These are phyloP conservation scores for Aureobasidium sp. DNA, from an alignment of 2,329 filamentous ascomycete species.

Conservation along the genomic window DNA sequence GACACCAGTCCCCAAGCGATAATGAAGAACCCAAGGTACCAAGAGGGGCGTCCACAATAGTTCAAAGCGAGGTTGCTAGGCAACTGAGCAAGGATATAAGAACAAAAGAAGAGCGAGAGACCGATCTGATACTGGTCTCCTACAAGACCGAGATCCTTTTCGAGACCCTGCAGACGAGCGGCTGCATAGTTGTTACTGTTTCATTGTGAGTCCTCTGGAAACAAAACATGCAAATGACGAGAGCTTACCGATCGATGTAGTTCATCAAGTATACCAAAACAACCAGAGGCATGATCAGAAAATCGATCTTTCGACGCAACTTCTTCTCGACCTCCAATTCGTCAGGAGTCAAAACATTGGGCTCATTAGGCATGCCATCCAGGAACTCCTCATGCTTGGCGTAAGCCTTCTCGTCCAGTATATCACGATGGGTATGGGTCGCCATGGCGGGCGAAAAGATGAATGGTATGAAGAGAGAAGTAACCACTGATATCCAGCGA, in stretches of 20 bases:
- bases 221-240: background rate
- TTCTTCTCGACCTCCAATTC: slow-evolving; percentile 39
- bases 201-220: background rate
- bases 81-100: slow-evolving; percentile 27
- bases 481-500: background rate
- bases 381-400: background rate
- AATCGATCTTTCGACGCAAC: slow-evolving; percentile 62
- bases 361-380: background rate
- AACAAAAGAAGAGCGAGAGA: slow-evolving; percentile 12
- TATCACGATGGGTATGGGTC: background rate
- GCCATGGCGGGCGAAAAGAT: background rate
- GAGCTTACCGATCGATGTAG: slow-evolving; percentile 44
- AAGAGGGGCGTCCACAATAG: slow-evolving; percentile 35
- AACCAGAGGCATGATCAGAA: slow-evolving; percentile 58
- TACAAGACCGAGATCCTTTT: slow-evolving; percentile 48
- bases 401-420: slow-evolving; percentile 4
- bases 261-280: slow-evolving; percentile 69
- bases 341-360: slow-evolving; percentile 19
- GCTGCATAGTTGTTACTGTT: slow-evolving; percentile 52
- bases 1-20: slow-evolving; percentile 39
- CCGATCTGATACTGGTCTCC: slow-evolving; percentile 56
- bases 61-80: slow-evolving; percentile 39
- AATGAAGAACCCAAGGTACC: slow-evolving; percentile 32
- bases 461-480: background rate
- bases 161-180: slow-evolving; percentile 55